Percentiles rank a stretch among this genome's conserved stretches.
Conservation (phyloP, 139 green algal genomes). For the Gonium pectorale region DNA sequence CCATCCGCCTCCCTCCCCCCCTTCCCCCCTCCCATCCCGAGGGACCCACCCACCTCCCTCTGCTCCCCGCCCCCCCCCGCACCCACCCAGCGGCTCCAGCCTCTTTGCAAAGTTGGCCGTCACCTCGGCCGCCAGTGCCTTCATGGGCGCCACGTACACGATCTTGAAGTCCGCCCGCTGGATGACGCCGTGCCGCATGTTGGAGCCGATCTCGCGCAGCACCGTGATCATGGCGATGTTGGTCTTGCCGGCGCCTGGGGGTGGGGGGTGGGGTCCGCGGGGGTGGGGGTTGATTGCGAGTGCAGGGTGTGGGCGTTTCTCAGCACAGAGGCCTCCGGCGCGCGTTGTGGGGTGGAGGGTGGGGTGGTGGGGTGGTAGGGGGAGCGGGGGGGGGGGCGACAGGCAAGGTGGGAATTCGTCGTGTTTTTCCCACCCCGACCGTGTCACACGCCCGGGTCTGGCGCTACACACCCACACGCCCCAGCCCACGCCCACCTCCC, state of each 20-base stretch:
- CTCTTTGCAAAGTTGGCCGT: slow-evolving; percentile 87
- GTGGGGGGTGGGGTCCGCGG: neutral
- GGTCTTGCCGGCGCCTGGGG: slow-evolving; percentile 93
- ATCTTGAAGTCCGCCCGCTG: slow-evolving; percentile 85
- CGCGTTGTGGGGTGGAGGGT: too few relatives aligned
- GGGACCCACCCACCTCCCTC: neutral
- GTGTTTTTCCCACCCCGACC: too few relatives aligned
- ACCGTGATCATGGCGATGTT: slow-evolving; percentile 99
- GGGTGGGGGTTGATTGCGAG: neutral
- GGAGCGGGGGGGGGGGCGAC: too few relatives aligned
- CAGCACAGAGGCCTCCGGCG: too few relatives aligned
- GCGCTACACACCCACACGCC: too few relatives aligned
- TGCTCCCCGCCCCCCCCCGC: neutral
- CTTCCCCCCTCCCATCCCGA: neutral
- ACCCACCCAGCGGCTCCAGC: slow-evolving; percentile 84
- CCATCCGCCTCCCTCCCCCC: neutral
- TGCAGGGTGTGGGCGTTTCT: too few relatives aligned
- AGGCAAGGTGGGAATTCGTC: too few relatives aligned
- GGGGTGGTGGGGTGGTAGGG: too few relatives aligned
- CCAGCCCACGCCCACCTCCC: too few relatives aligned
- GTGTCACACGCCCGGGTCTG: too few relatives aligned
- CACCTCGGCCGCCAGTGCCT: slow-evolving; percentile 94
- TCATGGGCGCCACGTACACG: slow-evolving; percentile 99
- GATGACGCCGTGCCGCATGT: slow-evolving; percentile 85
- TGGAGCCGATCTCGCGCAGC: slow-evolving; percentile 85